phyloP scores from a whole-genome alignment of 1,139 yeast genomes.

The Suhomyces chickasaworum region DNA sequence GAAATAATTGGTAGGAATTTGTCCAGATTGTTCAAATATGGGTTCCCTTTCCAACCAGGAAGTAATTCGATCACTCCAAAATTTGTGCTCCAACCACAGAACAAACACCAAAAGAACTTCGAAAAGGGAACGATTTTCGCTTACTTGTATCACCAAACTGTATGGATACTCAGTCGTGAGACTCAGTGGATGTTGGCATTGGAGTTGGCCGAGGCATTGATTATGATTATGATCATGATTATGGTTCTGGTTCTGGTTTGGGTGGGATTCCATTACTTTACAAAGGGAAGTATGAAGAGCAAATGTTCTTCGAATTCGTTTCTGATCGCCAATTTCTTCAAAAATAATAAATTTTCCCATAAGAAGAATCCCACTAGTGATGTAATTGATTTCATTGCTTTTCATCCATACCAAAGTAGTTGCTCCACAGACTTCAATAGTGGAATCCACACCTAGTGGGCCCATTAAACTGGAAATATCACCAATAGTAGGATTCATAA shows the following conservation, averaged over 20 bases:
- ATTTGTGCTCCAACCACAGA: neutral
- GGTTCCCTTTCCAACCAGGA: neutral
- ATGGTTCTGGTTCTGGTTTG: too few species aligned
- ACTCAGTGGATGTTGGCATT: too few species aligned
- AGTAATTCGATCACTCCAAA: neutral
- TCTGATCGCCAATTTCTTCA: too few species aligned
- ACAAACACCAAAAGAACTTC: neutral
- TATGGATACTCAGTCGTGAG: neutral
- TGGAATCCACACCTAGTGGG: neutral
- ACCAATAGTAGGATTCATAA: too few species aligned
- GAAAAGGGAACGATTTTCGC: neutral
- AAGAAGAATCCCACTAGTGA: neutral
- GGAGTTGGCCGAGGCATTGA: too few species aligned
- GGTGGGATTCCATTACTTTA: neutral
- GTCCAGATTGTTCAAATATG: too few species aligned
- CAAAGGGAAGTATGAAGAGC: neutral
- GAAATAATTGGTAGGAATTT: neutral
- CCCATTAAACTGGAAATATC: neutral
- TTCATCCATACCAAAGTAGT: neutral
- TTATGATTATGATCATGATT: too few species aligned
- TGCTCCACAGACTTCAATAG: neutral
- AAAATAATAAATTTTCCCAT: neutral
- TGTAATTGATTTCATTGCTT: neutral
- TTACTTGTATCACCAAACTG: neutral
- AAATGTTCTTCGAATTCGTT: too few species aligned